Evolutionary conservation across 2,329 filamentous ascomycete genomes (phyloP), one percentile per base, ranked within the genome.

Genomic region (Trichophaea hybrida): DNA sequence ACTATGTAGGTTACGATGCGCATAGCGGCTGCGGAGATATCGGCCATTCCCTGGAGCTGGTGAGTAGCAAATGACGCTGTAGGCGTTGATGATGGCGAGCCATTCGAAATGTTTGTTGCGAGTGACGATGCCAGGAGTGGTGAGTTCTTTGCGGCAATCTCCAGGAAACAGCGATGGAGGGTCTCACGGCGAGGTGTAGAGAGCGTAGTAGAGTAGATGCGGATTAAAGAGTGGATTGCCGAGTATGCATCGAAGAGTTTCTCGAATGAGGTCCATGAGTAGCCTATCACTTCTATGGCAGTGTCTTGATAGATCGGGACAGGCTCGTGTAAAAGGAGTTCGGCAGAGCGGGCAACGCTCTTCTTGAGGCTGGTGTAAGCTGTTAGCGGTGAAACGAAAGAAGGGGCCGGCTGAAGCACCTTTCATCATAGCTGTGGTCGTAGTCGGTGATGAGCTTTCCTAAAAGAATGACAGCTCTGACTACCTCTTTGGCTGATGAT

Each of bases 191-290:
- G 59, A 6, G 55, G 8, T 35, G 58, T 43, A 8, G 57, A 50
- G 32, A 54, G 55, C 6, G 48, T 46, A 6, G 61, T 37, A 8
- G 66, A 57, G 34, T 64, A 64, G n/a, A 67, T 65, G 24, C 62
- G 66, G 59, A 68, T 66, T 8, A 68, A 62, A 33, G 63, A 64
- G 48, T 68, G 66, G 46, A 68, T 67, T 55, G 61, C 58, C 34
- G 66, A 63, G 5, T 65, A 61, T n/a, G 66, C 60, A 44, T 68
- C 67, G 31, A 68, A 67, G 34, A 65, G 59, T 15, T 59, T 65
- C 51, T 68, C 65, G 51, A 67, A 67, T 10, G 59, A 59, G 15
- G 61, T 51, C 67, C 67, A 68, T 4, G 65, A 64, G 51, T 68
- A 62, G 37, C 66, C 65, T 13, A 68, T 61, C 6, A 68, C 44